phyloP scores from a whole-genome alignment of 371 early-diverging fungal species.

The Syncephalastrum racemosum region DNA sequence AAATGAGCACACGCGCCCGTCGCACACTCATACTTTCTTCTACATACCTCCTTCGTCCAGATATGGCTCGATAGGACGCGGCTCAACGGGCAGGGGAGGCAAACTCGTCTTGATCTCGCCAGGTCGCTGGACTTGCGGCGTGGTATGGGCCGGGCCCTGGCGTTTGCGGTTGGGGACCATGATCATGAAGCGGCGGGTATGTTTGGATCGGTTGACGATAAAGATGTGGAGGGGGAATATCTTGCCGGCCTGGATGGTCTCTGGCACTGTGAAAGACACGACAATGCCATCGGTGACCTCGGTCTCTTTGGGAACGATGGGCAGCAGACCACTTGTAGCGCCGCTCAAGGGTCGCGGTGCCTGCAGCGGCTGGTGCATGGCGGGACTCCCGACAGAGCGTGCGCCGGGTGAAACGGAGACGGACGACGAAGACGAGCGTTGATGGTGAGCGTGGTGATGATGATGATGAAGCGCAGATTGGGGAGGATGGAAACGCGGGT shows the following conservation, averaged over 20 bases:
- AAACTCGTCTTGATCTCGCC: conserved; percentile 26
- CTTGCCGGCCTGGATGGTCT: conserved; percentile 49
- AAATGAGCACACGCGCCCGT: neutral
- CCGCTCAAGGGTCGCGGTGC: neutral
- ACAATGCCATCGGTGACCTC: conserved; percentile 61
- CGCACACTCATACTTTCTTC: neutral
- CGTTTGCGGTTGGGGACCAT: conserved; percentile 67
- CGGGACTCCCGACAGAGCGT: conserved; percentile 44
- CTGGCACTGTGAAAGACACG: conserved; percentile 61
- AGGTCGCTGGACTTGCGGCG: conserved; percentile 21
- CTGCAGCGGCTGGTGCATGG: conserved; percentile 9
- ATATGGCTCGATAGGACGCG: conserved; percentile 55
- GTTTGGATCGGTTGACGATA: conserved; percentile 72
- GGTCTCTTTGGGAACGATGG: conserved; percentile 28
- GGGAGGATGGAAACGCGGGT: conserved; percentile 22
- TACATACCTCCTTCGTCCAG: conserved; percentile 60
- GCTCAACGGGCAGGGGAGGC: conserved; percentile 48
- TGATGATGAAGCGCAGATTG: conserved; percentile 15
- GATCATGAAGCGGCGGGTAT: conserved; percentile 62
- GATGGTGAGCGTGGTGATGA: conserved; percentile 15
- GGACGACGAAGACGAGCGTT: conserved; percentile 17
- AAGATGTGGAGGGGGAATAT: conserved; percentile 73
- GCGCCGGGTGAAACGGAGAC: conserved; percentile 38
- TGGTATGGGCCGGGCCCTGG: conserved; percentile 29
- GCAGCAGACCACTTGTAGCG: conserved; percentile 6